Conservation (phyloP, 1,284 basidiomycete genomes). For the Sporisorium iseilematis-ciliati region DNA sequence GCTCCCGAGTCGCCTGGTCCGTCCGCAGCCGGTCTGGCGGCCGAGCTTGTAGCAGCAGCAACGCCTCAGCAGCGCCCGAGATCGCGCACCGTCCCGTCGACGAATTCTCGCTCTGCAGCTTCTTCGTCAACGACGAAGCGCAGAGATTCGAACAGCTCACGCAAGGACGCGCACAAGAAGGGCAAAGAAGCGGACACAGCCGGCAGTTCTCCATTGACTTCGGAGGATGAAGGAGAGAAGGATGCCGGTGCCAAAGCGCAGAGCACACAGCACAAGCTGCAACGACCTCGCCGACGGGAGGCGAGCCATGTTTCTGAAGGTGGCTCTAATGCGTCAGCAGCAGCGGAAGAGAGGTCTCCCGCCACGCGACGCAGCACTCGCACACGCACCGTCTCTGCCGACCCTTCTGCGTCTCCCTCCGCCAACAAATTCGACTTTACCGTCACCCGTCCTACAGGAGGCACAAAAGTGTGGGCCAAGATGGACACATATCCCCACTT, state of each 20-base stretch:
- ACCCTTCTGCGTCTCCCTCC: conserved; percentile 16
- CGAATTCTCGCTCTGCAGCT: conserved; percentile 2
- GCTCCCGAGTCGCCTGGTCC: conserved; percentile 48
- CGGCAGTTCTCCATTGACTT: conserved; percentile 39
- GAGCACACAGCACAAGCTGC: conserved; percentile 5
- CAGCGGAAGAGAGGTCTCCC: neutral
- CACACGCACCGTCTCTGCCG: conserved; percentile 7
- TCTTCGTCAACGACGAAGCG: conserved; percentile 3
- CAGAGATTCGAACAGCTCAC: conserved; percentile 7
- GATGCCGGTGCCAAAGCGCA: neutral
- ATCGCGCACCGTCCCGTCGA: conserved; percentile 28
- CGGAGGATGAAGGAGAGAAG: conserved; percentile 38
- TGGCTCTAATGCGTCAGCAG: neutral
- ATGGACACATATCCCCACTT: conserved; percentile 35
- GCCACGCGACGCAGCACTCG: conserved; percentile 27
- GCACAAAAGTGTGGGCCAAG: conserved; percentile 50
- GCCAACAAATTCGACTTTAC: conserved; percentile 8
- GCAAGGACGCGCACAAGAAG: conserved; percentile 11
- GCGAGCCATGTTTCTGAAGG: conserved; percentile 8
- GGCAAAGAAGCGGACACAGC: conserved; percentile 9
- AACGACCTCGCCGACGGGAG: conserved; percentile 19
- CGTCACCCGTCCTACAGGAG: conserved; percentile 8
- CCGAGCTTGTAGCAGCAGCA: neutral
- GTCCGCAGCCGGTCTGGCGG: neutral
- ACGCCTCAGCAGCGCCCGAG: conserved; percentile 34